phyloP scores from a whole-genome alignment of 305 asterid genomes.

The Lippia alba region DNA sequence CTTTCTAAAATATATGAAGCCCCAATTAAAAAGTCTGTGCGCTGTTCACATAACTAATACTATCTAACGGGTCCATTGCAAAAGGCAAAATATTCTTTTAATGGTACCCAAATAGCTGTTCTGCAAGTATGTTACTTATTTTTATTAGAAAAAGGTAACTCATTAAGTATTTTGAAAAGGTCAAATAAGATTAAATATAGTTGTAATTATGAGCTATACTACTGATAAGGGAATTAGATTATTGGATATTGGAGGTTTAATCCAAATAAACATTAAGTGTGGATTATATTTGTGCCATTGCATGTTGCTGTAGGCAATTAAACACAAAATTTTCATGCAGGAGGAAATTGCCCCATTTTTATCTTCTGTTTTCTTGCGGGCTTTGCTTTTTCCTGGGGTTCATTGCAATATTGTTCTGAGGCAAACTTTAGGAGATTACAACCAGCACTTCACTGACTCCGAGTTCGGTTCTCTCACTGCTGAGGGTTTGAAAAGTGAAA shows the following conservation, averaged over 20 bases:
- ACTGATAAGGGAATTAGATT: constrained; percentile 4
- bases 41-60: not conserved
- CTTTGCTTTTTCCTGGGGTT: constrained; percentile 90
- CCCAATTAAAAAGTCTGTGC: not conserved
- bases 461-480: constrained; percentile 76
- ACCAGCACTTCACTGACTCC: constrained; percentile 78
- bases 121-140: not conserved
- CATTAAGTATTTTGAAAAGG: constrained; percentile 12
- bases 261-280: not conserved
- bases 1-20: not conserved
- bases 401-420: constrained; percentile 69
- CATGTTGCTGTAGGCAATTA: constrained; percentile 31
- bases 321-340: constrained; percentile 55
- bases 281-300: constrained; percentile 13
- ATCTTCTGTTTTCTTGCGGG: constrained; percentile 81
- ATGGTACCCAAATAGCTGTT: not conserved
- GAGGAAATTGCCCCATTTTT: constrained; percentile 80
- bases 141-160: constrained; percentile 3
- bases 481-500: constrained; percentile 86
- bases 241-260: constrained; percentile 17
- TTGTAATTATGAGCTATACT: constrained; percentile 9
- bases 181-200: not conserved
- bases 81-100: not conserved
- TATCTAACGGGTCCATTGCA: not conserved
- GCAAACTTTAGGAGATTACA: constrained; percentile 74